A percentile compares a stretch with the other conserved stretches of the same genome.
Conservation (phyloP, 2,329 filamentous ascomycete genomes). For the Venturia aucupariae region DNA sequence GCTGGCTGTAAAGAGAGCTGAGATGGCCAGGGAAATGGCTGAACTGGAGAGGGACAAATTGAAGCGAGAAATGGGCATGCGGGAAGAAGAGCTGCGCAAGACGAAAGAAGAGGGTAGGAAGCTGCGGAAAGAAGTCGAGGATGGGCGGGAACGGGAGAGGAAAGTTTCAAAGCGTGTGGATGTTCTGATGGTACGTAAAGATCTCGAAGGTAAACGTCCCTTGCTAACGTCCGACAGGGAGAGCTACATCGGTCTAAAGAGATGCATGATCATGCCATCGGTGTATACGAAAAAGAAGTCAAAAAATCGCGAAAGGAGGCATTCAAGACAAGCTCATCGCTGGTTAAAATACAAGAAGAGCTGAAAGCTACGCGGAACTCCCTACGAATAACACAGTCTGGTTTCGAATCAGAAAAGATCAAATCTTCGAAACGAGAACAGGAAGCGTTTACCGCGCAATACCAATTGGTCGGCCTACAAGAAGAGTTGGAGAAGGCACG, state of each 20-base stretch:
- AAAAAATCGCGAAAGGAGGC: slow-evolving; percentile 60
- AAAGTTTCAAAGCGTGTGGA: slow-evolving; percentile 59
- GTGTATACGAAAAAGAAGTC: slow-evolving; percentile 64
- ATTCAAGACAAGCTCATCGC: slow-evolving; percentile 61
- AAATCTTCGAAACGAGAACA: slow-evolving; percentile 55
- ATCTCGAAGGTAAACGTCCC: slow-evolving; percentile 29
- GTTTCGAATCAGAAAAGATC: slow-evolving; percentile 54
- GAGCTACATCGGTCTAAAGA: slow-evolving; percentile 63
- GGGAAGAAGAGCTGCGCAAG: slow-evolving; percentile 57
- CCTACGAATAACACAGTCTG: slow-evolving; percentile 49
- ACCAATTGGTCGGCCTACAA: slow-evolving; percentile 54
- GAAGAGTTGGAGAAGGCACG: slow-evolving; percentile 58
- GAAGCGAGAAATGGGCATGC: slow-evolving; percentile 57
- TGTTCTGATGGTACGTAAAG: slow-evolving; percentile 54
- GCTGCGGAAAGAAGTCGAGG: slow-evolving; percentile 51
- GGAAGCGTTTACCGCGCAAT: slow-evolving; percentile 59
- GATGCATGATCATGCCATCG: slow-evolving; percentile 39
- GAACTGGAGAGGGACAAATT: slow-evolving; percentile 28
- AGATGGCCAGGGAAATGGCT: slow-evolving; percentile 29
- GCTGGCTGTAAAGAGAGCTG: slow-evolving; percentile 34
- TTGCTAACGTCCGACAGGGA: slow-evolving; percentile 46
- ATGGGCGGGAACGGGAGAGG: slow-evolving; percentile 56
- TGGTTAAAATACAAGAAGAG: slow-evolving; percentile 66
- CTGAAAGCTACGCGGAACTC: slow-evolving; percentile 51
- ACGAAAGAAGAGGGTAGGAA: slow-evolving; percentile 51